Base-by-base conservation (phyloP, 2,329 filamentous ascomycete genomes). In the Verticillium albo-atrum region DNA sequence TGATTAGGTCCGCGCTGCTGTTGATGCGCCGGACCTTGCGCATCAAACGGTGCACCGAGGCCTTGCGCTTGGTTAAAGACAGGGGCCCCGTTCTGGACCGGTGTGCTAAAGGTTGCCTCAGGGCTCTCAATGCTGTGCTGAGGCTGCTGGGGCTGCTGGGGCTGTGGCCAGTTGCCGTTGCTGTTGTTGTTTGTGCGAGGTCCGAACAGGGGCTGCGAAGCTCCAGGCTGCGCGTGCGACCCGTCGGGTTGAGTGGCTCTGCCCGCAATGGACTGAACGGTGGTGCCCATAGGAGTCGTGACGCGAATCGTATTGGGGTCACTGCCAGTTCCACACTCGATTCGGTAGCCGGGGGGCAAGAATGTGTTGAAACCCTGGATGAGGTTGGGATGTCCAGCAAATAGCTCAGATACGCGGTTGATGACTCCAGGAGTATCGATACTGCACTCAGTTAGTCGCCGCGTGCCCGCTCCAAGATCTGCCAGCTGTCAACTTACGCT, bases 341-440 rank as follows among this genome's bases (percentile, higher is more conserved):
- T 99, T 60, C 95, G 85, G 72, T 99, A 99, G 2, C 95, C 93
- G 0, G 93, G 93, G 3, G 95, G 95, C 9, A 99, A 79, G 72
- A 99, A 99, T 0, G 95, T 99, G 71, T 99, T 99, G 74, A 99
- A 99, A 0, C 95, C 95, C 74, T 98, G 94, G 55, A 99, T 98
- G 27, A 96, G 82, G 70, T 91, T 95, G 3, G 95, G 95, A 68
- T 99, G 94, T 3, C 95, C 95, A 25, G 94, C 93, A 71, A 99
- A 99, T 1, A 99, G 85, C 57, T 92, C 92, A 2, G 95, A 98
- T 28, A 99, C 95, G 55, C 95, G 88, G 68, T 96, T 96, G 66
- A 99, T 99, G 3, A 99, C 95, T 1, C 95, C 95, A 0, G 95
- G 95, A 0, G 95, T 99, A 72, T 99, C 95, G 68, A 99, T 99